Evolutionary conservation across 805 yeast genomes (phyloP).

Genomic region (Candida glaebosa): DNA sequence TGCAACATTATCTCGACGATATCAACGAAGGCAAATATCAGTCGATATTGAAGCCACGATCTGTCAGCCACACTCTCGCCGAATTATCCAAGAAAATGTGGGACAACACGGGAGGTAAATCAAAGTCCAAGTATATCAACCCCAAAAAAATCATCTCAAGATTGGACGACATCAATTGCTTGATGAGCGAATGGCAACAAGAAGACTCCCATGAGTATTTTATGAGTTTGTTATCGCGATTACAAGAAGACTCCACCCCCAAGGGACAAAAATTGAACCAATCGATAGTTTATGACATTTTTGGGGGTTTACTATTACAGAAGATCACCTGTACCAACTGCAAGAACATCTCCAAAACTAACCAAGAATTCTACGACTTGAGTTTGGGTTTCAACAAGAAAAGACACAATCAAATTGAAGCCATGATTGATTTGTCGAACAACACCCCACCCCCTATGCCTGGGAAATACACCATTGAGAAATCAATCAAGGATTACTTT

Average conservation of each 20-base stretch:
- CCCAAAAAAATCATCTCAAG: slow-evolving; percentile 72
- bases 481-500: slow-evolving; percentile 77
- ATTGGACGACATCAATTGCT: slow-evolving; percentile 81
- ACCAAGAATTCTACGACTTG: slow-evolving; percentile 91
- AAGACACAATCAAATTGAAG: slow-evolving; percentile 16
- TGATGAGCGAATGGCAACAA: slow-evolving; percentile 97
- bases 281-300: slow-evolving; percentile 84
- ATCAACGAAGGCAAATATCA: slow-evolving; percentile 53
- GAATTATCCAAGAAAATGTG: slow-evolving; percentile 70
- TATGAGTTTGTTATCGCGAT: slow-evolving; percentile 82
- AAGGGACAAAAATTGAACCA: slow-evolving; percentile 79
- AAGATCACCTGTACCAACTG: slow-evolving; percentile 80
- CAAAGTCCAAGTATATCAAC: slow-evolving; percentile 51
- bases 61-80: slow-evolving; percentile 66
- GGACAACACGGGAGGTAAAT: slow-evolving; percentile 25
- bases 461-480: slow-evolving; percentile 60
- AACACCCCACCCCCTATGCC: slow-evolving; percentile 4
- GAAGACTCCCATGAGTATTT: slow-evolving; percentile 97
- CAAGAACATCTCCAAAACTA: slow-evolving; percentile 77
- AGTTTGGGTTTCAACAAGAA: slow-evolving; percentile 69
- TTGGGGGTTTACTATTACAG: slow-evolving; percentile 88
- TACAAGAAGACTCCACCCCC: slow-evolving; percentile 92
- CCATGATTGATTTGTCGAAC: slow-evolving; percentile 14
- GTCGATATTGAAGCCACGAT: slow-evolving; percentile 43
- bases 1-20: slow-evolving; percentile 76